Evolutionary conservation across 2,329 filamentous ascomycete species (phyloP).

Genomic region (Paracamarosporium sp.): DNA sequence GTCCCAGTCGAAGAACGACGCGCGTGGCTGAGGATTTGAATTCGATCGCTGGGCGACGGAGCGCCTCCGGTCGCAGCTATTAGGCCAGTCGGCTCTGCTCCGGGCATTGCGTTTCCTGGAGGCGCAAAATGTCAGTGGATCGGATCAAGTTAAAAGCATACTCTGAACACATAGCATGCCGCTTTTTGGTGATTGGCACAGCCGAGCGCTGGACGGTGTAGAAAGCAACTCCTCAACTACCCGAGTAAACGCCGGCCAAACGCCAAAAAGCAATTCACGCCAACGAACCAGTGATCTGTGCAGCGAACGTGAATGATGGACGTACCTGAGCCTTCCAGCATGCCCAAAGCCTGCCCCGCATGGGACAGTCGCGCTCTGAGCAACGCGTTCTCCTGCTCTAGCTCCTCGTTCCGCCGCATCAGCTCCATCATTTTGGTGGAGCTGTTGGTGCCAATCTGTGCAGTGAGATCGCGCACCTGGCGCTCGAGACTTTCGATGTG

Average conservation of each 20-base stretch:
- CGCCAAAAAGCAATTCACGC: conserved; percentile 34
- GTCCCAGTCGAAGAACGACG: conserved; percentile 46
- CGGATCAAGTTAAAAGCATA: not conserved
- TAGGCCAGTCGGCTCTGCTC: conserved; percentile 29
- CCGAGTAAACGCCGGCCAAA: conserved; percentile 29
- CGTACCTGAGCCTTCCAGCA: conserved; percentile 47
- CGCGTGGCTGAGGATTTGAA: conserved; percentile 48
- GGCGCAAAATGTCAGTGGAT: conserved; percentile 1
- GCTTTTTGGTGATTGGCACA: conserved; percentile 6
- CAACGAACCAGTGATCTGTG: conserved; percentile 34
- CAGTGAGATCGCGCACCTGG: conserved; percentile 60
- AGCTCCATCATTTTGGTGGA: conserved; percentile 57
- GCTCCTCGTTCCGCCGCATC: conserved; percentile 60
- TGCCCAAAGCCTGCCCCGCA: conserved; percentile 48
- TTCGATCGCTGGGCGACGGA: conserved; percentile 47
- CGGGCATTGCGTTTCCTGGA: conserved; percentile 22
- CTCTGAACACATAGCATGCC: not conserved
- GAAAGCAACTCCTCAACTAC: conserved; percentile 29
- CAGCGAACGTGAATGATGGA: conserved; percentile 26
- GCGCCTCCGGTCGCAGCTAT: conserved; percentile 36
- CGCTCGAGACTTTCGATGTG: conserved; percentile 65
- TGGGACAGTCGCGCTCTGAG: conserved; percentile 58
- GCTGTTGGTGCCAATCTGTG: conserved; percentile 53
- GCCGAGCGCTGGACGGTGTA: conserved; percentile 13
- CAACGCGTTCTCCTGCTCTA: conserved; percentile 63